These are phyloP conservation scores for Theileria sp. DNA, from an alignment of 169 alveolate genomes.

Conservation along the genomic window DNA sequence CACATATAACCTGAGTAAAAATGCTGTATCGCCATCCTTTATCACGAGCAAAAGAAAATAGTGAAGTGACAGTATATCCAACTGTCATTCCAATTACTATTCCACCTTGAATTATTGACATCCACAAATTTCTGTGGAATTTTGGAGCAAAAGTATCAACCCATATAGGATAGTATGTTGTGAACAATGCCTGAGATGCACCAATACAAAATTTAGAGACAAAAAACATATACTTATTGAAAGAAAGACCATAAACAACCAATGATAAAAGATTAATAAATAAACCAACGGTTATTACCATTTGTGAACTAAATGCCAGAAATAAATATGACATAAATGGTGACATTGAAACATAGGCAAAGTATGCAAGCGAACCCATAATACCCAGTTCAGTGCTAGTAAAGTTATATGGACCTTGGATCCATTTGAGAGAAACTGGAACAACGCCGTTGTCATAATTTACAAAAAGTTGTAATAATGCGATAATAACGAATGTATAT, in stretches of 20 bases:
- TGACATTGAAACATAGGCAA: conserved; percentile 75
- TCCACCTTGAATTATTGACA: conserved; percentile 89
- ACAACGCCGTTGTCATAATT: conserved; percentile 62
- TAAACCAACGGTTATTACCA: conserved; percentile 64
- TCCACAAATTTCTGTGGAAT: conserved; percentile 87
- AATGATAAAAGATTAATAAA: conserved; percentile 54
- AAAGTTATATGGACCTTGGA: conserved; percentile 52
- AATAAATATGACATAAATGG: conserved; percentile 72
- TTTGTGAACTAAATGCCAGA: conserved; percentile 63
- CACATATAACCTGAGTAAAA: conserved; percentile 19
- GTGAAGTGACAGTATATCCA: conserved; percentile 68
- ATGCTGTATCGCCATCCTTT: conserved; percentile 56
- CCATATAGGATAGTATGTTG: conserved; percentile 93
- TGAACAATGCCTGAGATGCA: conserved; percentile 87
- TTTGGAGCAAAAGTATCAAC: conserved; percentile 90
- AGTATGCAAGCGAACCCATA: conserved; percentile 76
- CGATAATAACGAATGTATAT: conserved; percentile 40
- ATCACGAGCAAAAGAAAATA: neutral
- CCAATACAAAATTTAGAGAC: conserved; percentile 85
- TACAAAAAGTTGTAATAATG: conserved; percentile 44
- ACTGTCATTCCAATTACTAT: conserved; percentile 84
- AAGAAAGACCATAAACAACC: conserved; percentile 67
- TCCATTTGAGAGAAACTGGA: conserved; percentile 45
- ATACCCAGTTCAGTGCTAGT: conserved; percentile 47
- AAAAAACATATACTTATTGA: conserved; percentile 73